phyloP scores from a whole-genome alignment of 345 rosid species.

The Heritiera littoralis region DNA sequence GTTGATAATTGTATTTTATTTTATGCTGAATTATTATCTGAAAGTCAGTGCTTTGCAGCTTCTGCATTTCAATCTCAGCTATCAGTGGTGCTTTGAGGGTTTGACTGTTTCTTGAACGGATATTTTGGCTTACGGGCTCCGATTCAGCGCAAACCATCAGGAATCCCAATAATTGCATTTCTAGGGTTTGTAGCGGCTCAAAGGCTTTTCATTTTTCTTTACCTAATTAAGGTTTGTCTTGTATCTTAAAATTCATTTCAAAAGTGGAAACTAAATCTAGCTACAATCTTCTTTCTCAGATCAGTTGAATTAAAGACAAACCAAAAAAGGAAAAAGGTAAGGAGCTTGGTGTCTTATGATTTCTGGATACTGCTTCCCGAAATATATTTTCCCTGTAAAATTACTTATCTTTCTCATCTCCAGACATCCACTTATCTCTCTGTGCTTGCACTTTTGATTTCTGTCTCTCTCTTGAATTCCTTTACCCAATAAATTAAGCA shows the following conservation, averaged over 20 bases:
- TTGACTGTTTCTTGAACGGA: not conserved
- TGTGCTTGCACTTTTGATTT: not conserved
- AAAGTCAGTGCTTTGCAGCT: not conserved
- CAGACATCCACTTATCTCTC: not conserved
- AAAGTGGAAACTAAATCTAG: not conserved
- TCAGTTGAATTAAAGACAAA: not conserved
- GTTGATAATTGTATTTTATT: not conserved
- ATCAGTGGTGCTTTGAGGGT: not conserved
- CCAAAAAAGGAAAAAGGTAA: not conserved
- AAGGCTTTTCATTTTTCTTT: not conserved
- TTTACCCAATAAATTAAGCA: not conserved
- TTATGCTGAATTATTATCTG: not conserved
- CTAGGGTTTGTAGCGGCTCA: conserved; percentile 14
- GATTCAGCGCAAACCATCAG: conserved; percentile 8
- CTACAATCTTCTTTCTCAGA: not conserved
- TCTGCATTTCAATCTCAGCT: conserved; percentile 12
- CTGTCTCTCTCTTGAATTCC: not conserved
- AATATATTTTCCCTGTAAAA: not conserved
- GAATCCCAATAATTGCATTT: conserved; percentile 21
- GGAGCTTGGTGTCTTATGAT: not conserved
- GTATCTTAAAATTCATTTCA: not conserved
- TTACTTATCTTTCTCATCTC: not conserved
- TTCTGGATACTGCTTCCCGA: not conserved
- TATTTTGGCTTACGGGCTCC: conserved; percentile 16
- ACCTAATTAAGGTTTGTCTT: not conserved